These are phyloP conservation scores for Gilbertella persicaria DNA, from an alignment of 371 early-diverging fungal genomes.

Conservation along the genomic window DNA sequence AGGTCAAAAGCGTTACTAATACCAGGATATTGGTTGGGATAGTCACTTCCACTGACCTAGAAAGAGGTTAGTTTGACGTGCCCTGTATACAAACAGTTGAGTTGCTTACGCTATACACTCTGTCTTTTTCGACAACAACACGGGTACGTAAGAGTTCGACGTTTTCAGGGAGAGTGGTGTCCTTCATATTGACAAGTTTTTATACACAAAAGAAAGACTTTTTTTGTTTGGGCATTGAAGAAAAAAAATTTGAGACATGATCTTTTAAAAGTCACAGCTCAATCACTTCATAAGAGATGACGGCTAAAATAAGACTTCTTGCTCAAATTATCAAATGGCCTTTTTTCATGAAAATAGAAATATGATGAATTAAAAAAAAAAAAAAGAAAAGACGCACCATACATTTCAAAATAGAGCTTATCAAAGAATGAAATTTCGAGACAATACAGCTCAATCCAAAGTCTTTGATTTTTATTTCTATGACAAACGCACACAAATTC, in stretches of 20 bases:
- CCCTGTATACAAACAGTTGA: background rate
- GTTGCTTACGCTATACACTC: slow-evolving; percentile 58
- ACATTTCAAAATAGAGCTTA: no score
- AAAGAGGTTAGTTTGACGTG: background rate
- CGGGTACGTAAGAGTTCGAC: slow-evolving; percentile 44
- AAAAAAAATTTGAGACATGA: slow-evolving; percentile 9
- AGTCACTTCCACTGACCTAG: slow-evolving; percentile 68
- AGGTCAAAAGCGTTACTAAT: slow-evolving; percentile 56
- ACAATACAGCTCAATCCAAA: no score
- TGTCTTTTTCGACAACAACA: slow-evolving; percentile 61
- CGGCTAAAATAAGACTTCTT: no score
- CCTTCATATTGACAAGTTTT: slow-evolving; percentile 7
- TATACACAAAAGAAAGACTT: slow-evolving; percentile 1
- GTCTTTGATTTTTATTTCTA: no score
- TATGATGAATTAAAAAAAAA: no score
- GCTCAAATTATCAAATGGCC: no score
- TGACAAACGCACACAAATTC: no score
- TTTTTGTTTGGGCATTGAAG: slow-evolving; percentile 7
- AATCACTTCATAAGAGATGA: no score
- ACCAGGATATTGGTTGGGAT: slow-evolving; percentile 66
- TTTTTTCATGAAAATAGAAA: no score
- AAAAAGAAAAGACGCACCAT: no score
- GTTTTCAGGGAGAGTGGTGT: slow-evolving; percentile 25
- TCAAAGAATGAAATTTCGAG: no score
- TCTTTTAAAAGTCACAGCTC: slow-evolving; percentile 4